Percentiles rank a stretch among this genome's conserved stretches.
Conservation (phyloP, 139 green algal species). For the Asterochloris erici region DNA sequence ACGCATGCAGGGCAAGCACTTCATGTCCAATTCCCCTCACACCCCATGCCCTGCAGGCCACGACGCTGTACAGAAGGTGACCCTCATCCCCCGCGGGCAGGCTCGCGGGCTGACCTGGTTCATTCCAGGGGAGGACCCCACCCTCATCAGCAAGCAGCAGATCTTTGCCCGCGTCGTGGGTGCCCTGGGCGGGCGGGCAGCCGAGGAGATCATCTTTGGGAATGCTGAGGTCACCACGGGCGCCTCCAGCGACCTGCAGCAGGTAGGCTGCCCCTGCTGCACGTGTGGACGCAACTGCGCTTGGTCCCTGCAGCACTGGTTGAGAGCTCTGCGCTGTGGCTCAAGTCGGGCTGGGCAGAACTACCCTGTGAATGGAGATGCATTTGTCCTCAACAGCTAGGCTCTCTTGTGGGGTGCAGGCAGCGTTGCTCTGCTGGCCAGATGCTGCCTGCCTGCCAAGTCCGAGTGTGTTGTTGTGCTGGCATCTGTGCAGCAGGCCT, state of each 20-base stretch:
- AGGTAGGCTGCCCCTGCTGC: conserved; percentile 37
- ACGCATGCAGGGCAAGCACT: no score
- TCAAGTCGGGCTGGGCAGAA: no score
- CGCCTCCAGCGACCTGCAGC: conserved; percentile 74
- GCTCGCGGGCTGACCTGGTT: conserved; percentile 98
- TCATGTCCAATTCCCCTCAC: no score
- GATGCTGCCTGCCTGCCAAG: no score
- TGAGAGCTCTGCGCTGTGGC: no score
- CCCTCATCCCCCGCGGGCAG: conserved; percentile 95
- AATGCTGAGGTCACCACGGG: conserved; percentile 94
- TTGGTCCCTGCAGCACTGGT: no score
- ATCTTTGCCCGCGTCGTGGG: conserved; percentile 97
- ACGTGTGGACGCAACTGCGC: neutral
- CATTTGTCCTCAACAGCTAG: no score
- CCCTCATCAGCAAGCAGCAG: conserved; percentile 94
- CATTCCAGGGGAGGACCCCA: conserved; percentile 92
- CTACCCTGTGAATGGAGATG: no score
- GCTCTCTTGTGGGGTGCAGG: no score
- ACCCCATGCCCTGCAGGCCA: conserved; percentile 59
- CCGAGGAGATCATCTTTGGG: conserved; percentile 98
- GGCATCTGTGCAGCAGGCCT: no score
- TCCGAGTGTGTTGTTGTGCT: no score
- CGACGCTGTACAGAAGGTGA: conserved; percentile 99
- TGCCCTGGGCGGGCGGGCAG: conserved; percentile 91
- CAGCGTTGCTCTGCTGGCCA: no score